Base-by-base conservation (phyloP, 1,284 basidiomycete species). In the Anthracocystis setariae region DNA sequence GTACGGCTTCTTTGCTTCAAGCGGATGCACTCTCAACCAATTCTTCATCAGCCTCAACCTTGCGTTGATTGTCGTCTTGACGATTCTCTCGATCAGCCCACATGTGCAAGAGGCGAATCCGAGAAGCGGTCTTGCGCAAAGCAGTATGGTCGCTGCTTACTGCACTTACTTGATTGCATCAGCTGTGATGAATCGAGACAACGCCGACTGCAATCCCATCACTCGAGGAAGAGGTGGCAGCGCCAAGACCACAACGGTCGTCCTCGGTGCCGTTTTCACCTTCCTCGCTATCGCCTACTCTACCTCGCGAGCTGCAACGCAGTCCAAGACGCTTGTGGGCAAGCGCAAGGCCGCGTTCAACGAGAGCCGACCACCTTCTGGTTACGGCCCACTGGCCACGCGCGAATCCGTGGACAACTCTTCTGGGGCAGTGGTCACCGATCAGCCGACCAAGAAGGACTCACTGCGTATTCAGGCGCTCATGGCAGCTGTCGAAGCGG, bases 261-360 rank as follows among this genome's bases (percentile, higher is more conserved):
- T 98, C 24, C 86, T 98, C 42, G 96, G 95, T 42, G 96, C 93
- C 5, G 84, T 94, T 15, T 97, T 99, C 84, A 99, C 95, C 1
- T 98, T 99, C 87, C 85, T 98, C 45, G 94, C 96, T 3, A 97
- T 98, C 74, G 95, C 96, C 10, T 98, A 98, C 83, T 96, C 94
- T 21, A 98, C 95, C 0, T 93, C 90, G 21, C 88, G 96, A 45
- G 95, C 96, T 2, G 95, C 96, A 8, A 98, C 95, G 0, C 94
- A 96, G 84, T 93, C 91, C 77, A 89, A 91, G 67, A 93, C 93
- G 12, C 85, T 98, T 32, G 91, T 92, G 0, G 94, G 94, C 10
- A 89, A 45, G 85, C 94, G 13, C 84, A 88, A 3, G 84, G 85
- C 25, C 87, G 88, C 35, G 64, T 76, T 55, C 65, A 77, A 53